Conservation (phyloP, 345 rosid species). For the Citrus inodora region DNA sequence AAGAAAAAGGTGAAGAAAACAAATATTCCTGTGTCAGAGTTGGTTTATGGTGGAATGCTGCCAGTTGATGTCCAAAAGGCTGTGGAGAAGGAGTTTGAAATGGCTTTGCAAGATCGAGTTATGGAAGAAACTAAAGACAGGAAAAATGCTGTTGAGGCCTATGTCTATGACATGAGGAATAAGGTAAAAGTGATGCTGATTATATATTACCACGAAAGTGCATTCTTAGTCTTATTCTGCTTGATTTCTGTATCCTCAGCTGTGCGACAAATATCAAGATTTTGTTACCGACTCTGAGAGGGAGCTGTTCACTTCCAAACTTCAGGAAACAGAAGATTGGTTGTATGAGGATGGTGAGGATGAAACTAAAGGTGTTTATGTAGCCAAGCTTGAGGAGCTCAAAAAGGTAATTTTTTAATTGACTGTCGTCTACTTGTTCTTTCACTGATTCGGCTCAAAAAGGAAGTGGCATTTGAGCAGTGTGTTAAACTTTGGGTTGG, state of each 20-base stretch:
- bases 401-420: constrained; percentile 56
- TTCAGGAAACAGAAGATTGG: constrained; percentile 95
- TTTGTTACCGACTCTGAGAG: constrained; percentile 66
- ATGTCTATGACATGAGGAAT: constrained; percentile 96
- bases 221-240: neutral
- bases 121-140: constrained; percentile 98
- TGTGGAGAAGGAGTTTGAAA: constrained; percentile 92
- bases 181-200: constrained; percentile 45
- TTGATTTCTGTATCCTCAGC: constrained; percentile 40
- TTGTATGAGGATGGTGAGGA: constrained; percentile 98
- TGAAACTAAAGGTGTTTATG: constrained; percentile 94
- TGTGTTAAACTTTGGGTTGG: neutral
- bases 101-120: constrained; percentile 96
- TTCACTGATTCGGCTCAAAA: neutral
- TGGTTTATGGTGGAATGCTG: constrained; percentile 69
- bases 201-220: neutral
- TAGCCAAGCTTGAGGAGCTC: constrained; percentile 93
- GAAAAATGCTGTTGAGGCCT: constrained; percentile 98
- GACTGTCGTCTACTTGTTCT: neutral
- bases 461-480: neutral
- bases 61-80: constrained; percentile 78
- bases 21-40: constrained; percentile 67
- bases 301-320: constrained; percentile 55
- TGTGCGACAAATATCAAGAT: constrained; percentile 72
- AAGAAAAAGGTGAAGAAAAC: constrained; percentile 94